Evolutionary conservation across 768 basidiomycete species (phyloP).

Genomic region (Serpula lacrymans): DNA sequence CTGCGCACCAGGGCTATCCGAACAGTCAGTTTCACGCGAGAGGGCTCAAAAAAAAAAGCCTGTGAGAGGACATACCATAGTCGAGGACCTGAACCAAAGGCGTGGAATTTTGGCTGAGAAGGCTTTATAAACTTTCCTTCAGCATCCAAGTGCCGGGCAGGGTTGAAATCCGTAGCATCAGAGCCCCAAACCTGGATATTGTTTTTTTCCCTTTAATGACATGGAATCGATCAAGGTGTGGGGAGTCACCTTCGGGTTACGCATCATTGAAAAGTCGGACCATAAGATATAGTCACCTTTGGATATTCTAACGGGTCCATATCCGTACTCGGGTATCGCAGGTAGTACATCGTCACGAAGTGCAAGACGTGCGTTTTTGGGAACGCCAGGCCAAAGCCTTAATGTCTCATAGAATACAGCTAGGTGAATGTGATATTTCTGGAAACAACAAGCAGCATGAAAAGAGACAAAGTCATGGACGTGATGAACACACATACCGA

Average conservation of each 20-base stretch:
- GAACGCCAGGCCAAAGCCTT: background rate
- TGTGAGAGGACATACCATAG: background rate
- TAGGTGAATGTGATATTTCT: slow-evolving; percentile 11
- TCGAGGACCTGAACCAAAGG: background rate
- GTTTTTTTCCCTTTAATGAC: background rate
- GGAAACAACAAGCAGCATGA: background rate
- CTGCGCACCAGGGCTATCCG: background rate
- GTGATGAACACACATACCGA: background rate
- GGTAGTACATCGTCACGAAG: background rate
- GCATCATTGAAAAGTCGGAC: slow-evolving; percentile 1
- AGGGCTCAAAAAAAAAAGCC: background rate
- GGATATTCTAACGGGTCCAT: background rate
- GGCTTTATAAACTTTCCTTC: background rate
- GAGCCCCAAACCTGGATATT: background rate
- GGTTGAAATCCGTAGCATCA: background rate
- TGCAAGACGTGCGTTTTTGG: background rate
- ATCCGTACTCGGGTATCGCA: background rate
- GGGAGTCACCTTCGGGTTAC: background rate
- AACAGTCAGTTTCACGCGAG: background rate
- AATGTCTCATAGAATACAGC: slow-evolving; percentile 12
- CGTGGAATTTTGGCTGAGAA: background rate
- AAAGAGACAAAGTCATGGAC: background rate
- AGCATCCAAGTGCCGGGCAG: background rate
- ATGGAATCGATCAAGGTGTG: background rate
- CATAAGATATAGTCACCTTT: background rate